Evolutionary conservation across 179 eudicot species (phyloP), one percentile per base, ranked within the genome.

Genomic region (Patellifolia procumbens): DNA sequence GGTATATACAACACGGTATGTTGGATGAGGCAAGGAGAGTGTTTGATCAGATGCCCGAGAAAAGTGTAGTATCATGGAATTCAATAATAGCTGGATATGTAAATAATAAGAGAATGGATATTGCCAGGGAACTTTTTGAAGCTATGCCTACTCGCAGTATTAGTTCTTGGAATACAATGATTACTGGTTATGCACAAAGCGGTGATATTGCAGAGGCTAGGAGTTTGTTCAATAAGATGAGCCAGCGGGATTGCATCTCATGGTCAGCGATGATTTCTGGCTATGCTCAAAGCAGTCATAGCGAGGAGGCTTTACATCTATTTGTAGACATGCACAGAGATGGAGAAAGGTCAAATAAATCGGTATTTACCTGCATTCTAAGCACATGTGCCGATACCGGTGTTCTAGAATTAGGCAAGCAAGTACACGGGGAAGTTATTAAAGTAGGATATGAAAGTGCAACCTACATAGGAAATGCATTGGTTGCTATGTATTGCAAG

Each of bases 51-150:
- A 86, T 84, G 85, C 89, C 84, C 0, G 70, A 68, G 17, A 79
- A 71, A 59, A 78, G 72, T 73, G 84, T 84, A 26, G 83, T 86
- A 52, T 72, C 89, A 39, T 82, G 87, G 87, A 86, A 82, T 80
- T 83, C 85, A 7, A 81, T 84, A 80, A 68, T 86, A 16, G 65
- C 82, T 22, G 85, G 89, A 37, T 84, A 84, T 55, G 74, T 78
- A 10, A 74, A 84, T 52, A 70, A 76, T 69, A n/a, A 31, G 46
- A 84, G 85, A 75, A 32, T 86, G 39, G 81, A 49, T 55, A 81
- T 84, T 26, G 89, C 87, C 4, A 68, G 56, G 37, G 64, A 53
- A 20, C 43, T 84, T 63, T 84, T 86, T 74, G 73, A 70, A 32
- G 75, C 46, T 46, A 82, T 82, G 88, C 81, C 82, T 20, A 59